Percentiles rank a stretch among this genome's conserved stretches.
phyloP scores from a whole-genome alignment of 495 filamentous ascomycete genomes.

The Cryomyces antarcticus region DNA sequence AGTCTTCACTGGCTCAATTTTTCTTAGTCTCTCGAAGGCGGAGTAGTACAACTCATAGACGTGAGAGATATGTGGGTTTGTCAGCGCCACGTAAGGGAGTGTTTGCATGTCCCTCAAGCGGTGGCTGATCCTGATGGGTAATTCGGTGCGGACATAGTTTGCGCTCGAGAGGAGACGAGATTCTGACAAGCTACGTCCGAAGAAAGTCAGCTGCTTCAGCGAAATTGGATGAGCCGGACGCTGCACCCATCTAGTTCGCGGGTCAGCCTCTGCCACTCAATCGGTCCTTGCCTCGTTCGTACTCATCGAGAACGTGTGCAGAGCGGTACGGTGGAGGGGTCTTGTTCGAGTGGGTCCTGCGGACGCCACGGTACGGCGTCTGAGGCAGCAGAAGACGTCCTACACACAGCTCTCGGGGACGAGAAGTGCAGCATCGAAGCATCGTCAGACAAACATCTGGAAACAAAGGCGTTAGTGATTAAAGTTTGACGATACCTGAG shows the following conservation, averaged over 20 bases:
- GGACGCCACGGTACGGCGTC: background rate
- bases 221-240: conserved; percentile 72
- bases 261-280: too few species aligned
- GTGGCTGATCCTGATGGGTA: conserved; percentile 76
- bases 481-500: too few species aligned
- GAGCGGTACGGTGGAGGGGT: conserved; percentile 52
- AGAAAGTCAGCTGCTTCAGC: conserved; percentile 83
- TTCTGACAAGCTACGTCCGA: conserved; percentile 79
- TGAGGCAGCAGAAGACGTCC: too few species aligned
- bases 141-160: conserved; percentile 90
- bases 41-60: conserved; percentile 95
- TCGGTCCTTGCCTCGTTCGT: conserved; percentile 12
- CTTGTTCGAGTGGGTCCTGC: background rate
- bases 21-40: conserved; percentile 78
- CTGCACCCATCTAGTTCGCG: conserved; percentile 51
- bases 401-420: too few species aligned
- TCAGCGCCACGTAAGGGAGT: conserved; percentile 84
- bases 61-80: conserved; percentile 80
- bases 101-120: conserved; percentile 95
- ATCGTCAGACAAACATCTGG: too few species aligned
- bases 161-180: conserved; percentile 75
- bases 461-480: too few species aligned
- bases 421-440: too few species aligned
- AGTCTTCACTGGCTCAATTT: conserved; percentile 61
- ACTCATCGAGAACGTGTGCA: conserved; percentile 75